Base-by-base conservation (phyloP, 176 grass and related monocot species). In the Eleusine coracana region DNA sequence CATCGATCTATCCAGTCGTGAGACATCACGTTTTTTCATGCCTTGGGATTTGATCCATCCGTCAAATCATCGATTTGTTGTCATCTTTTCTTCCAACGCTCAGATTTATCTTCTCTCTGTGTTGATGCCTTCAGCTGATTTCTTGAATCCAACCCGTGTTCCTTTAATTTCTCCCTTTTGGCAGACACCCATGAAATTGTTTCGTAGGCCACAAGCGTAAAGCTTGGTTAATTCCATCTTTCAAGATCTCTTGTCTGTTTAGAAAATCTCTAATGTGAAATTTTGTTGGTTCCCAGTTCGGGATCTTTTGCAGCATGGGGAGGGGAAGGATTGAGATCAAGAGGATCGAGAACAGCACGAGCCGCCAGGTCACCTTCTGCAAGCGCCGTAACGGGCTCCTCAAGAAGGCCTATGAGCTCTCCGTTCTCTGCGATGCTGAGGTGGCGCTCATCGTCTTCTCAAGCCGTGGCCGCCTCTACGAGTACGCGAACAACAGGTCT, bases 401-500 rank as follows among this genome's bases (percentile, higher is more conserved):
- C 67, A 96, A 96, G 83, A 96, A 96, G 86, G 93, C 93, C 3
- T 96, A 93, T 45, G 93, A 96, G 86, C 87, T 96, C 50, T 96
- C 93, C 20, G 69, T 96, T 67, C 93, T 96, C 29, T 96, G 93
- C 54, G 93, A 96, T 0, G 90, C 80, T 1, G 93, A 96, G 75
- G 88, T 96, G 59, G 90, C 93, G 15, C 92, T 94, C 80, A 81
- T 94, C 83, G 88, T 97, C 82, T 97, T 93, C 92, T 97, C 95
- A 13, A 97, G 75, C 88, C 88, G 88, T 5, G 95, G 95, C 62
- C 92, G 95, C 78, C 95, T 97, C 90, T 97, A 94, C 2, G 95
- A 97, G 84, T 97, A 97, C 84, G 78, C 95, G 86, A 97, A 97
- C 92, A 92, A 76, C 88, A 97, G 90, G 95, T 97, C 7, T 6